Base-by-base conservation (phyloP, 169 alveolate species). In the Plasmodium yoelii region DNA sequence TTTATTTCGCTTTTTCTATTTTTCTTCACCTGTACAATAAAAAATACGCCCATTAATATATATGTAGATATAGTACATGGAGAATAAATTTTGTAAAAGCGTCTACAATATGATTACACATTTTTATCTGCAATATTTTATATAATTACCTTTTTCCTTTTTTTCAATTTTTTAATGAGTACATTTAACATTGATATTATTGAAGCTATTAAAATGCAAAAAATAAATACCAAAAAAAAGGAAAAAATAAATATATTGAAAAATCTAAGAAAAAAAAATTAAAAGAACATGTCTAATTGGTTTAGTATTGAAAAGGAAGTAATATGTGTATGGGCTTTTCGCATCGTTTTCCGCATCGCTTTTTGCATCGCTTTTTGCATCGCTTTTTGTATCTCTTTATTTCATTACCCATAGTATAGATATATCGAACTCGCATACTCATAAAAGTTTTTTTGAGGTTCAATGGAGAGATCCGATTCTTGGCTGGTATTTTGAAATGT, bases 91-190 rank as follows among this genome's bases (percentile, higher is more conserved):
- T 26, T 55, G 39, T 34, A 34, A 49, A 56, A 10, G 24, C 15
- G 10, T 19, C 5, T 15, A 15, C 42, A 34, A 34, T 34, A 34
- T 34, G 2, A 34, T 3, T 34, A 34, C 42, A 34, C 42, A 3
- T 34, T 34, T 34, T 34, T 4, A 34, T 34, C 42, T 0, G 42
- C 42, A 4, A 34, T 5, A 34, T 34, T 34, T 34, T 34, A 34
- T 34, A 34, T 34, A 6, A 34, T 75, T 67, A 75, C 88, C 88
- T 44, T 51, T 34, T 34, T 34, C 60, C 70, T 18, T 47, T 63
- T 75, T 75, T 61, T 56, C 67, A 18, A 61, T 39, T 75, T 67
- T 15, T 18, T 42, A 19, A 18, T 75, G 39, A 13, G 49, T 63
- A 15, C 61, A 10, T n/a, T 61, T 46, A 47, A 75, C 46, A 61